phyloP scores from a whole-genome alignment of 208 protist species.

The Vickermania spadyakhi region DNA sequence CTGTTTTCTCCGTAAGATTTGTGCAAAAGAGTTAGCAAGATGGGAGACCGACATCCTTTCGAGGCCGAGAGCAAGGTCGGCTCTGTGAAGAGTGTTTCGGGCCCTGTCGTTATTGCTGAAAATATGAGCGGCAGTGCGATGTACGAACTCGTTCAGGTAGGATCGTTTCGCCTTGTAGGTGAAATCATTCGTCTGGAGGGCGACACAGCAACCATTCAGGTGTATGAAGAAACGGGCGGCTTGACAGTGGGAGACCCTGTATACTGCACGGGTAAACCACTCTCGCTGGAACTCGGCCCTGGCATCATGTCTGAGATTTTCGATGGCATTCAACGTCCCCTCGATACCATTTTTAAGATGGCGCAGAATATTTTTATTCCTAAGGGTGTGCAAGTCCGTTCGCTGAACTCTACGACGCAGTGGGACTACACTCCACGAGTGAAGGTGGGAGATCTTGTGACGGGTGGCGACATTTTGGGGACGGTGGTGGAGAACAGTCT shows the following conservation, averaged over 20 bases:
- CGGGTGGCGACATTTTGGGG: conserved; percentile 96
- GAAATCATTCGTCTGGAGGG: conserved; percentile 99
- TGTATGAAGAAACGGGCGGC: conserved; percentile 99
- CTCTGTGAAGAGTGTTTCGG: conserved; percentile 89
- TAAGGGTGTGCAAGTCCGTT: conserved; percentile 94
- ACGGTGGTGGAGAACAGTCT: conserved; percentile 96
- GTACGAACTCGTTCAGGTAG: conserved; percentile 99
- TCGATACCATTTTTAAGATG: conserved; percentile 96
- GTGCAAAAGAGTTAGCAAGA: conserved; percentile 17
- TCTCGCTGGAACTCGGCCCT: conserved; percentile 99
- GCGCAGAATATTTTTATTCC: conserved; percentile 98
- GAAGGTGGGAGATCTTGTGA: conserved; percentile 95
- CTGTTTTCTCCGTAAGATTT: background rate
- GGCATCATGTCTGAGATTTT: conserved; percentile 99
- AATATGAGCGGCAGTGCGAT: conserved; percentile 99
- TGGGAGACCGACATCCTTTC: conserved; percentile 49
- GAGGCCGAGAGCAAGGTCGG: conserved; percentile 77
- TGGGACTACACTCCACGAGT: conserved; percentile 96
- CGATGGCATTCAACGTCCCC: conserved; percentile 99
- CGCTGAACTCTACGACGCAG: conserved; percentile 89
- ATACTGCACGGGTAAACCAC: conserved; percentile 96
- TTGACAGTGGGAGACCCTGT: conserved; percentile 99
- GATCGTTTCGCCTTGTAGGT: conserved; percentile 96
- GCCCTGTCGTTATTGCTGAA: conserved; percentile 98
- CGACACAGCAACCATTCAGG: conserved; percentile 99